phyloP scores from a whole-genome alignment of 345 rosid genomes.

The Acer saccharum region DNA sequence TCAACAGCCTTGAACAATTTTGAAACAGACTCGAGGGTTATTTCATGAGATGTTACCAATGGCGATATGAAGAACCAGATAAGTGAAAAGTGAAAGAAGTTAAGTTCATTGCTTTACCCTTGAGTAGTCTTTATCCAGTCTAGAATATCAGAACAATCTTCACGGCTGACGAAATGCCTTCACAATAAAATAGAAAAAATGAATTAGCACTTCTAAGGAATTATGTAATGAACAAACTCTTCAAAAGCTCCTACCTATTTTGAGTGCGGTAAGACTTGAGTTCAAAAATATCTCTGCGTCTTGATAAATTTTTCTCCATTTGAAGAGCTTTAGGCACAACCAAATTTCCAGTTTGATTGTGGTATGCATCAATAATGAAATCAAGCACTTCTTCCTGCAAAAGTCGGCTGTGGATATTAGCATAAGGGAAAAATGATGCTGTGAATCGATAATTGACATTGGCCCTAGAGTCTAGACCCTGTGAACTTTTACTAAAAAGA shows the following conservation, averaged over 20 bases:
- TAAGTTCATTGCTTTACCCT: constrained; percentile 13
- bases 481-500: neutral
- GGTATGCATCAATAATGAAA: constrained; percentile 62
- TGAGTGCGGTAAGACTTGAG: constrained; percentile 66
- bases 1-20: neutral
- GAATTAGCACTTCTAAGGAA: too few species aligned
- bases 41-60: neutral
- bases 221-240: neutral
- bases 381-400: constrained; percentile 71
- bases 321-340: constrained; percentile 57
- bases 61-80: neutral
- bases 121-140: constrained; percentile 59
- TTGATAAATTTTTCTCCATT: constrained; percentile 57
- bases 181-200: constrained; percentile 22
- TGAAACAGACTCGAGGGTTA: neutral
- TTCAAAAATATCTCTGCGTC: constrained; percentile 48
- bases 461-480: neutral
- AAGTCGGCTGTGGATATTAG: neutral
- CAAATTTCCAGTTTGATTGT: constrained; percentile 43
- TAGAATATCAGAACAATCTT: constrained; percentile 65
- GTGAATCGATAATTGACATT: neutral
- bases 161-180: constrained; percentile 67
- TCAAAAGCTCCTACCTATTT: constrained; percentile 53
- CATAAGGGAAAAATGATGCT: constrained; percentile 4
- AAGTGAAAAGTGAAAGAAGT: constrained; percentile 6